Base-by-base conservation (phyloP, 2,329 filamentous ascomycete species). In the Neonectria sp. region DNA sequence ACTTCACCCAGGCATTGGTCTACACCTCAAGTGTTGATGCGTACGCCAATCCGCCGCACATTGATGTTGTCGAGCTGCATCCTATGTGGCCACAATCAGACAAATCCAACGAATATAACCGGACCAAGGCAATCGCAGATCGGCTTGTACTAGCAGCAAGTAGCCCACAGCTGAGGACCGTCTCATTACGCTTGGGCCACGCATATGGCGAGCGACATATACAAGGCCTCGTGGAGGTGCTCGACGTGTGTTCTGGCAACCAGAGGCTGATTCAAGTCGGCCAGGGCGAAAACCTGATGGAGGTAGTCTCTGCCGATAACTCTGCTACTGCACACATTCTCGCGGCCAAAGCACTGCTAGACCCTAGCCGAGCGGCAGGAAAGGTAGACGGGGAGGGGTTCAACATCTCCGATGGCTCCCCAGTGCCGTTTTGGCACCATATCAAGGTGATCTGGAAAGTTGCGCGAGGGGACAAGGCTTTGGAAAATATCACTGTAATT, bases 201-300 rank as follows among this genome's bases (percentile, higher is more conserved):
- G 74, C 79, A 0, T 82, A 82, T 59, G 81, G 81, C 17, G 77
- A 80, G 55, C 72, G 78, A 3, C 72, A 76, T 35, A 40, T 72
- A 1, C 77, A 80, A 40, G 75, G 73, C 1, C 67, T 79, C 49
- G 68, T 68, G 1, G 73, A 75, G 27, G 63, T 74, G 4, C 70
- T 79, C 3, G 73, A 74, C 69, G 79, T 82, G 78, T 78, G 82
- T 29, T 79, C 79, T 2, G 75, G 75, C 15, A 79, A 82, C 55
- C 75, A 80, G 71, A 76, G 78, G 1, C 71, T 78, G 12, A 64
- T 75, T 5, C 75, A 76, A 37, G 72, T 79, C 15, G 77, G 78
- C 1, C 9, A 49, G 3, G 76, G 75, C 3, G 27, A 55, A 1
- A 79, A 78, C 37, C 3, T 73, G 11, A 72, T 79, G 68, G 74